Evolutionary conservation across 352 stramenopile genomes (phyloP).

Genomic region (Phytopythium vexans): DNA sequence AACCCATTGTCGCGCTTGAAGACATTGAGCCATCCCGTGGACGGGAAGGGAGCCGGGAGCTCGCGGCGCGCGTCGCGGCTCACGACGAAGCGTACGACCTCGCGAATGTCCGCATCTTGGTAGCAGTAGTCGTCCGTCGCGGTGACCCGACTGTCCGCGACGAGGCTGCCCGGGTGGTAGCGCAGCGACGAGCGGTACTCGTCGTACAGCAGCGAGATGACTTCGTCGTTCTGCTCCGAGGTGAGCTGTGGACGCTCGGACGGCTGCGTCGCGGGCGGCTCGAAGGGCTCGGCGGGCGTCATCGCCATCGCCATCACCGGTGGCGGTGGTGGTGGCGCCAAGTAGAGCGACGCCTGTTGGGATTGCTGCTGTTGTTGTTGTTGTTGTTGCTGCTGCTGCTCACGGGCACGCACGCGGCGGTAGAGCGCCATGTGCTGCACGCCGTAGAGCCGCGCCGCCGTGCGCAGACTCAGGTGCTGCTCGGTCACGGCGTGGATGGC

Average conservation of each 20-base stretch:
- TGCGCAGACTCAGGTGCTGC: slow-evolving; percentile 57
- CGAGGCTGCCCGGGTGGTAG: slow-evolving; percentile 6
- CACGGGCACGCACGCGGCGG: slow-evolving; percentile 44
- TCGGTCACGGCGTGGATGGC: slow-evolving; percentile 63
- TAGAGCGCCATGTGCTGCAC: slow-evolving; percentile 66
- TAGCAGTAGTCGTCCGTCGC: slow-evolving; percentile 22
- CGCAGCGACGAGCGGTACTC: slow-evolving; percentile 28
- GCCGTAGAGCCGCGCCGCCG: slow-evolving; percentile 54
- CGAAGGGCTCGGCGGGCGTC: slow-evolving; percentile 9
- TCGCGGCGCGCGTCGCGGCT: slow-evolving; percentile 31
- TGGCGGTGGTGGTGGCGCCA: neutral
- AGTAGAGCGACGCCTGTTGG: neutral
- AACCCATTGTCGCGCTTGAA: slow-evolving; percentile 63
- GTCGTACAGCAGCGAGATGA: slow-evolving; percentile 42
- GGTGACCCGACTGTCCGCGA: slow-evolving; percentile 5
- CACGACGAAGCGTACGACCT: slow-evolving; percentile 59
- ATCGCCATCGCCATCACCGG: neutral
- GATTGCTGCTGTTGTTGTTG: slow-evolving; percentile 3
- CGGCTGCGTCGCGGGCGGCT: slow-evolving; percentile 15
- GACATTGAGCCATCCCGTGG: slow-evolving; percentile 37
- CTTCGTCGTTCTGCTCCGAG: slow-evolving; percentile 47
- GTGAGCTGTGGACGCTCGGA: slow-evolving; percentile 23
- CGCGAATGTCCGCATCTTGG: slow-evolving; percentile 45
- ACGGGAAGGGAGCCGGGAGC: slow-evolving; percentile 45
- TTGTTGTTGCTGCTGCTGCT: slow-evolving; percentile 7